These are phyloP conservation scores for Phytopythium montanum DNA, from an alignment of 352 stramenopile species.

Conservation along the genomic window DNA sequence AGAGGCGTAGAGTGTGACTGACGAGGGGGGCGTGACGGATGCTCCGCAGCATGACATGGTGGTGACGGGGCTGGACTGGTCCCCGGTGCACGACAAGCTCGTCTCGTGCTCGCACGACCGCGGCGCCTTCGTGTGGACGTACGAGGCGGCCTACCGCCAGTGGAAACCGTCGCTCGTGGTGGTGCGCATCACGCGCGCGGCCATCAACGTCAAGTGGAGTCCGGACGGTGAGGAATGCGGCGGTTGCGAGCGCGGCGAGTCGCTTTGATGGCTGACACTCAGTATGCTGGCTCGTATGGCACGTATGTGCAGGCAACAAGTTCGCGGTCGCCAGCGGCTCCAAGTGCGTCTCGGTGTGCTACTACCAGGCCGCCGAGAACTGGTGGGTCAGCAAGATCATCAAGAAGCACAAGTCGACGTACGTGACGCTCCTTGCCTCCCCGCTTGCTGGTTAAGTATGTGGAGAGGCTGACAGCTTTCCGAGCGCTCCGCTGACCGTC, in stretches of 20 bases:
- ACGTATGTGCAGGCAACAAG: slow-evolving; percentile 64
- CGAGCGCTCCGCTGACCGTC: not conserved
- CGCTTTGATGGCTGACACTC: not conserved
- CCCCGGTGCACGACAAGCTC: slow-evolving; percentile 89
- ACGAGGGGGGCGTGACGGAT: not conserved
- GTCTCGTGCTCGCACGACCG: slow-evolving; percentile 94
- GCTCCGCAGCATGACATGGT: slow-evolving; percentile 89
- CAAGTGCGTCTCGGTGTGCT: slow-evolving; percentile 93
- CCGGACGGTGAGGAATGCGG: slow-evolving; percentile 65
- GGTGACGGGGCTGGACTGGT: slow-evolving; percentile 92
- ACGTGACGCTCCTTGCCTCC: slow-evolving; percentile 24
- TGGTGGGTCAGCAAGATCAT: slow-evolving; percentile 97
- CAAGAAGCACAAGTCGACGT: slow-evolving; percentile 96
- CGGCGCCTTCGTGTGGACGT: slow-evolving; percentile 95
- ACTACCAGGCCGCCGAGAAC: slow-evolving; percentile 90
- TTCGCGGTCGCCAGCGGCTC: slow-evolving; percentile 92
- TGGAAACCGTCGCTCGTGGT: slow-evolving; percentile 93
- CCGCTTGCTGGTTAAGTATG: not conserved
- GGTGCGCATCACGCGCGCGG: slow-evolving; percentile 89
- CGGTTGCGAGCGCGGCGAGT: not conserved
- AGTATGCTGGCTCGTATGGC: slow-evolving; percentile 3
- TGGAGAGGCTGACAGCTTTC: not conserved
- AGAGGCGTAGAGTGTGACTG: not conserved
- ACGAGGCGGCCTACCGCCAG: slow-evolving; percentile 71
- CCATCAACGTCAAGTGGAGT: slow-evolving; percentile 93